These are phyloP conservation scores for Podospora australis DNA, from an alignment of 495 filamentous ascomycete genomes.

Conservation along the genomic window DNA sequence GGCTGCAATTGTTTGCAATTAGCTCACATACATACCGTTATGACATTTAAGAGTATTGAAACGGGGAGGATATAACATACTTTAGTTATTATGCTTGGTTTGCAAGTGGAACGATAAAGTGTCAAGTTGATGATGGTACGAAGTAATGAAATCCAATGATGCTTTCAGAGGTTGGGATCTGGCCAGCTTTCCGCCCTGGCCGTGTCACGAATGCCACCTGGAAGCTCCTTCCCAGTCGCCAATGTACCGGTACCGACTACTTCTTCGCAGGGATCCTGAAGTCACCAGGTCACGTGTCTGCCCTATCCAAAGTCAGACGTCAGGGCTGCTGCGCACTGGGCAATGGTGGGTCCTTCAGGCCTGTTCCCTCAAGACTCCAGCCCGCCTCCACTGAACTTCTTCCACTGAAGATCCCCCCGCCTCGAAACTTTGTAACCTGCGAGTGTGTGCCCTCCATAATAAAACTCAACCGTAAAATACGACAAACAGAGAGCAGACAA, in stretches of 20 bases:
- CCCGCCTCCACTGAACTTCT: constrained; percentile 5
- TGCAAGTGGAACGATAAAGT: too few relatives aligned
- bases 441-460: constrained; percentile 12
- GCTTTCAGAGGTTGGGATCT: constrained; percentile 8
- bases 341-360: constrained; percentile 7
- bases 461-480: too few relatives aligned
- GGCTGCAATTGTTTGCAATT: too few relatives aligned
- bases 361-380: constrained; percentile 8
- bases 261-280: background rate
- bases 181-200: constrained; percentile 24
- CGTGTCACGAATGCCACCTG: constrained; percentile 1
- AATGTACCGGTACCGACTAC: constrained; percentile 10
- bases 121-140: too few relatives aligned
- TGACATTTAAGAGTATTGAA: too few relatives aligned
- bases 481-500: too few relatives aligned
- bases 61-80: too few relatives aligned
- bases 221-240: background rate
- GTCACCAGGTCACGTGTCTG: constrained; percentile 13
- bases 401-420: constrained; percentile 22
- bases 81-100: background rate
- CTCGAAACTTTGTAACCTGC: constrained; percentile 7
- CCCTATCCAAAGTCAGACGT: constrained; percentile 12
- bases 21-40: too few relatives aligned
- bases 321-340: constrained; percentile 16
- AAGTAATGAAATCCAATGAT: too few relatives aligned